These are phyloP conservation scores for Prunella vulgaris DNA, from an alignment of 257 asterid species.

Conservation along the genomic window DNA sequence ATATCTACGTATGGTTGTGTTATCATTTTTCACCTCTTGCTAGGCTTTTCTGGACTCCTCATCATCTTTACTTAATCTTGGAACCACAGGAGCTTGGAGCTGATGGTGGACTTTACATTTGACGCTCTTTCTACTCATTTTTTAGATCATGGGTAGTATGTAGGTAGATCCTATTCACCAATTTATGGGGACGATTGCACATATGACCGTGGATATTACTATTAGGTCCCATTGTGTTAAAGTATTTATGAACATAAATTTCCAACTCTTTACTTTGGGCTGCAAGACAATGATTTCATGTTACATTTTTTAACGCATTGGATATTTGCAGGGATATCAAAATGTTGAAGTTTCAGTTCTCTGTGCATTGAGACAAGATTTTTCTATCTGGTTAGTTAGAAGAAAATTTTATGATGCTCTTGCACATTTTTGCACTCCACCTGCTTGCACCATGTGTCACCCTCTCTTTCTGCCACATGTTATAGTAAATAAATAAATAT, in stretches of 20 bases:
- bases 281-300: neutral
- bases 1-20: constrained; percentile 31
- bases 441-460: no score
- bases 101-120: constrained; percentile 22
- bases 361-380: constrained; percentile 9
- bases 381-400: constrained; percentile 18
- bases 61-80: neutral
- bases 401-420: neutral
- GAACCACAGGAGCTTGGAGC: constrained; percentile 35
- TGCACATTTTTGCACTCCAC: neutral
- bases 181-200: constrained; percentile 35
- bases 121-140: constrained; percentile 14
- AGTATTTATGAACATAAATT: constrained; percentile 24
- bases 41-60: constrained; percentile 14
- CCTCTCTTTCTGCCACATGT: no score
- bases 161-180: constrained; percentile 32
- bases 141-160: constrained; percentile 34
- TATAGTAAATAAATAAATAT: no score
- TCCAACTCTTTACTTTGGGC: constrained; percentile 12
- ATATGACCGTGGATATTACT: constrained; percentile 45
- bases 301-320: constrained; percentile 7
- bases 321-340: constrained; percentile 15
- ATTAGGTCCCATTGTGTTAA: constrained; percentile 28
- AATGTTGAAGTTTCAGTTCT: constrained; percentile 13
- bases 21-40: constrained; percentile 7